Conservation (phyloP, 78 protist species). For the Dictyostelium firmibasis region DNA sequence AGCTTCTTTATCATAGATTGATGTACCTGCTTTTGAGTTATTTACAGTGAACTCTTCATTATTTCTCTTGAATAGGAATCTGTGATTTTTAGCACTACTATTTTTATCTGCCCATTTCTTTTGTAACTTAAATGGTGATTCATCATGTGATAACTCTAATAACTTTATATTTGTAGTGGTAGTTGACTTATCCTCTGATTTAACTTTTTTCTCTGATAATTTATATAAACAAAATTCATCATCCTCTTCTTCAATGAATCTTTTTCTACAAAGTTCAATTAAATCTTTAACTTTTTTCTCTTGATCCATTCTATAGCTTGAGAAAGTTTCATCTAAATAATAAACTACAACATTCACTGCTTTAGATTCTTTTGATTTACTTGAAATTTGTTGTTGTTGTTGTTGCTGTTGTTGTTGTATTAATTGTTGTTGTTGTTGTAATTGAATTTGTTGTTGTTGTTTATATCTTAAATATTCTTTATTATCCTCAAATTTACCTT, state of each 20-base stretch:
- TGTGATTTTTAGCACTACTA: neutral
- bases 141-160: conserved; percentile 46
- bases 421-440: neutral
- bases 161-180: conserved; percentile 8
- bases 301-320: conserved; percentile 13
- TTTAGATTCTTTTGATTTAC: conserved; percentile 1
- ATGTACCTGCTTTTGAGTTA: neutral
- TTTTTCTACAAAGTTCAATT: conserved; percentile 38
- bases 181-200: neutral
- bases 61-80: conserved; percentile 37
- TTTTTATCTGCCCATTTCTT: conserved; percentile 38
- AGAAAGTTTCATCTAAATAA: conserved; percentile 56
- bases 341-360: conserved; percentile 16
- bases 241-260: conserved; percentile 27
- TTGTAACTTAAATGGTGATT: conserved; percentile 39
- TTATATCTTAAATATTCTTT: neutral
- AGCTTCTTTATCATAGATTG: neutral
- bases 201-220: conserved; percentile 42
- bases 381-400: neutral
- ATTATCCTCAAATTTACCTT: conserved; percentile 51
- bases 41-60: conserved; percentile 10
- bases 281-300: conserved; percentile 27
- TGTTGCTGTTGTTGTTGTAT: neutral
- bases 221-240: conserved; percentile 51
- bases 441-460: conserved; percentile 3